A percentile compares a stretch with the other conserved stretches of the same genome.
Conservation (phyloP, 1,284 basidiomycete genomes). For the Cryptococcus deneoformans region DNA sequence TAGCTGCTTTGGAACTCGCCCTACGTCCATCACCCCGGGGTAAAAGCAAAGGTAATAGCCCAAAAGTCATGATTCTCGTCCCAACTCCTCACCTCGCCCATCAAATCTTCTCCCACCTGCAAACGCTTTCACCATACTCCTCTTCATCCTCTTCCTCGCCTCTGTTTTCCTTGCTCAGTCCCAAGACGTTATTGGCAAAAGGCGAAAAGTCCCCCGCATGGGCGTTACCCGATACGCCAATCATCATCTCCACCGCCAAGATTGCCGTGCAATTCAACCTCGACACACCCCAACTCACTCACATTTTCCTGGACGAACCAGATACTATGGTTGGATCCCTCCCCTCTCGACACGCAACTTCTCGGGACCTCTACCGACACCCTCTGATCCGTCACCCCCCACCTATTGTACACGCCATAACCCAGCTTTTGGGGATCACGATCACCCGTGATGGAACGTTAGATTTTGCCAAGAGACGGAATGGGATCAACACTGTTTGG, state of each 20-base stretch:
- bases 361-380: conserved; percentile 1
- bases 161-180: neutral
- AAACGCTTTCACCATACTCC: conserved; percentile 7
- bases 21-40: neutral
- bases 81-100: conserved; percentile 29
- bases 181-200: neutral
- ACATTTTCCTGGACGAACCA: conserved; percentile 36
- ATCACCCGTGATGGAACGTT: conserved; percentile 1
- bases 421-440: conserved; percentile 4
- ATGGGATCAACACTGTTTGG: conserved; percentile 28
- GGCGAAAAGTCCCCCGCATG: neutral
- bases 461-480: conserved; percentile 15
- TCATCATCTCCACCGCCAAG: conserved; percentile 22
- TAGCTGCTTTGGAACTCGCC: conserved; percentile 22
- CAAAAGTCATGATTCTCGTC: conserved; percentile 22
- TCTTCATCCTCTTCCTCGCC: neutral
- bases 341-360: conserved; percentile 8
- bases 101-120: conserved; percentile 20
- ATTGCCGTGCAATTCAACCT: conserved; percentile 5
- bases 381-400: conserved; percentile 27
- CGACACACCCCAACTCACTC: conserved; percentile 6
- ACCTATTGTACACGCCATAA: conserved; percentile 15
- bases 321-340: conserved; percentile 28
- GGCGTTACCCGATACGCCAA: conserved; percentile 7
- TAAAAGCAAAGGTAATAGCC: neutral